Base-by-base conservation (phyloP, 768 basidiomycete genomes). In the Leucosporidium yakuticum region DNA sequence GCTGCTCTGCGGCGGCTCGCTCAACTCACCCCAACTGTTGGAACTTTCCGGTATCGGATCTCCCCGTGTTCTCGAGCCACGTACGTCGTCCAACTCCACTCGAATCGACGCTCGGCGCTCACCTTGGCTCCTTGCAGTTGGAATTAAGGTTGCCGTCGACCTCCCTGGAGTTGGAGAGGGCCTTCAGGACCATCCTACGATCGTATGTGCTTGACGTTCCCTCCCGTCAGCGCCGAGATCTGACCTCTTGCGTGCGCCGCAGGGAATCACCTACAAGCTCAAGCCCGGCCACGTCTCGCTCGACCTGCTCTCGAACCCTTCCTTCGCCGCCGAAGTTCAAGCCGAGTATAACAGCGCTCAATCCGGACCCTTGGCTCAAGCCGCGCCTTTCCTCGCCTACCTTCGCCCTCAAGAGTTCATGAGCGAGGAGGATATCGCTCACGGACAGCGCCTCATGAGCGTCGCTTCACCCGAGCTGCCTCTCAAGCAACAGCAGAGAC, bases 121-220 rank as follows among this genome's bases (percentile, higher is more conserved):
- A 21, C 48, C n/a, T 17, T 31, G 1, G 17, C 31, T 32, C 31
- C 4, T 20, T 27, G 14, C 29, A 51, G 48, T 63, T 49, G 64
- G 62, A 1, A 79, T 84, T 66, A 44, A 63, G 20, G 64, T 74
- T 36, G 68, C 76, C 56, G 64, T 81, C 31, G 78, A 82, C 60
- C 76, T 83, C 0, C 80, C 80, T 0, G 78, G 75, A 27, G 83
- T 84, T 49, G 83, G 83, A 6, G 74, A 77, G 62, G 81, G 82
- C 71, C 73, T 83, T 21, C 80, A 81, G 19, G 75, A 75, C 27
- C 75, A 76, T 67, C 34, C 72, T 3, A 53, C 60, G 5, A 36
- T 64, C 31, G 64, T 67, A 47, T 36, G 39, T 12, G 14, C 6
- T 15, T 44, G 11, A 8, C 39, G 6, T 44, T 15, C 39, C 2